phyloP scores from a whole-genome alignment of 371 early-diverging fungal genomes.

The Amoeboaphelidium occidentale region DNA sequence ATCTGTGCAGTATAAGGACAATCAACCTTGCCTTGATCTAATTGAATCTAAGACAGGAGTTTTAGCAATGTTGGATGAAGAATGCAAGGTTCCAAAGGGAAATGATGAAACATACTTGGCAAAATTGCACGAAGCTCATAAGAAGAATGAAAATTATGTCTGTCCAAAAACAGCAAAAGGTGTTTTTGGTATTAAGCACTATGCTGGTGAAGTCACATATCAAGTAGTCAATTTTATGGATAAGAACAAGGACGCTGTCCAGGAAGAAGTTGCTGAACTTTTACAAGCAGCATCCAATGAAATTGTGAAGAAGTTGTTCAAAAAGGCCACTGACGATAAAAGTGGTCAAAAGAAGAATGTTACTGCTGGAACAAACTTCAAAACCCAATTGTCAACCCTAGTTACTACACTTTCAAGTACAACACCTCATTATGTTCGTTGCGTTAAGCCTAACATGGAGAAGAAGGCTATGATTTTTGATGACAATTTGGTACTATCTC shows the following conservation, averaged over 20 bases:
- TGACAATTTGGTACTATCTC: slow-evolving; percentile 70
- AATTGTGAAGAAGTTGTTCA: slow-evolving; percentile 44
- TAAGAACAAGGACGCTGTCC: slow-evolving; percentile 96
- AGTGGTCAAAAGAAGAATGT: slow-evolving; percentile 21
- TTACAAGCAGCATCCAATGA: slow-evolving; percentile 37
- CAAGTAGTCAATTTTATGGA: slow-evolving; percentile 83
- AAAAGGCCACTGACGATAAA: slow-evolving; percentile 10
- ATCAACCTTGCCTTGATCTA: slow-evolving; percentile 96
- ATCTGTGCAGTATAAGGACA: slow-evolving; percentile 84
- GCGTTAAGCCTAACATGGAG: slow-evolving; percentile 89
- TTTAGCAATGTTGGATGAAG: slow-evolving; percentile 89
- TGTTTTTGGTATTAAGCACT: slow-evolving; percentile 66
- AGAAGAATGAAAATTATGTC: slow-evolving; percentile 28
- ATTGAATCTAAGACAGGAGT: slow-evolving; percentile 94
- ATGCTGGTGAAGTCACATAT: slow-evolving; percentile 76
- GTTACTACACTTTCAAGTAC: slow-evolving; percentile 84
- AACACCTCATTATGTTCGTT: slow-evolving; percentile 88
- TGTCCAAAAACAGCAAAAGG: slow-evolving; percentile 55
- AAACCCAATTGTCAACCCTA: slow-evolving; percentile 54
- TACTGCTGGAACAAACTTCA: slow-evolving; percentile 72
- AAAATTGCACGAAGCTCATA: slow-evolving; percentile 46
- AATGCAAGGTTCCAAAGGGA: slow-evolving; percentile 68
- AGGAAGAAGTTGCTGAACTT: slow-evolving; percentile 58
- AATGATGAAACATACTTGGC: slow-evolving; percentile 53
- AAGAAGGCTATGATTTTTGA: slow-evolving; percentile 76